phyloP scores from a whole-genome alignment of 768 basidiomycete genomes.

The Boletus pseudopeckii region DNA sequence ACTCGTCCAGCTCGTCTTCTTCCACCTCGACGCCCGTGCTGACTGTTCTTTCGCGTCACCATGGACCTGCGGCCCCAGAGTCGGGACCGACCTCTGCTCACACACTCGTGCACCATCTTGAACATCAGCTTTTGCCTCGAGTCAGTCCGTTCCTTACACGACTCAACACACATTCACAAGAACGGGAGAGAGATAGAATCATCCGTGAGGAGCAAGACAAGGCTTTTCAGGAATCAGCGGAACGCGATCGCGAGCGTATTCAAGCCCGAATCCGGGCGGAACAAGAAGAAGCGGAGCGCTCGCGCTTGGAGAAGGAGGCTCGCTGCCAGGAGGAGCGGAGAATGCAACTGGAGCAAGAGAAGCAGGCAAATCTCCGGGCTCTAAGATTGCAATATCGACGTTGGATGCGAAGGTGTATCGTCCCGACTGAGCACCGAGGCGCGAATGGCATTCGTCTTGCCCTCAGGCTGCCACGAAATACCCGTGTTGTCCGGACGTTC shows the following conservation, averaged over 20 bases:
- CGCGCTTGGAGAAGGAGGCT: slow-evolving; percentile 29
- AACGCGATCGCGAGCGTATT: slow-evolving; percentile 67
- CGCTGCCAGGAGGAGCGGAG: slow-evolving; percentile 33
- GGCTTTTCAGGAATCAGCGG: slow-evolving; percentile 64
- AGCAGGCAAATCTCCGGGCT: slow-evolving; percentile 34
- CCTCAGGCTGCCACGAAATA: slow-evolving; percentile 53
- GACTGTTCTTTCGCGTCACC: slow-evolving; percentile 83
- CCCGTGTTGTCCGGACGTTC: slow-evolving; percentile 60
- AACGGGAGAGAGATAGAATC: slow-evolving; percentile 49
- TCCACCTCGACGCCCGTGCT: slow-evolving; percentile 47
- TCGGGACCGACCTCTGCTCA: slow-evolving; percentile 59
- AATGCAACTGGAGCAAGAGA: slow-evolving; percentile 37
- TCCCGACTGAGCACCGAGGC: slow-evolving; percentile 30
- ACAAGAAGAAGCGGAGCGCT: slow-evolving; percentile 33
- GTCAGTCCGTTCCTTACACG: slow-evolving; percentile 71
- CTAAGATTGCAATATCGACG: slow-evolving; percentile 52
- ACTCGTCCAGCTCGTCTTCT: slow-evolving; percentile 31
- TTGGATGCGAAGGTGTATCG: slow-evolving; percentile 53
- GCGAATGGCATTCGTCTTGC: slow-evolving; percentile 42
- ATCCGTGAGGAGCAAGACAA: slow-evolving; percentile 80
- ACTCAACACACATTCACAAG: slow-evolving; percentile 50
- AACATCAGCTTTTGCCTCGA: slow-evolving; percentile 73
- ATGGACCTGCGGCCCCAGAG: slow-evolving; percentile 55
- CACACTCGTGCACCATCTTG: slow-evolving; percentile 63
- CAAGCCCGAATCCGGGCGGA: slow-evolving; percentile 51